A percentile compares a stretch with the other conserved stretches of the same genome.
phyloP scores from a whole-genome alignment of 2,329 filamentous ascomycete genomes.

The Ophiostoma novo-ulmi region DNA sequence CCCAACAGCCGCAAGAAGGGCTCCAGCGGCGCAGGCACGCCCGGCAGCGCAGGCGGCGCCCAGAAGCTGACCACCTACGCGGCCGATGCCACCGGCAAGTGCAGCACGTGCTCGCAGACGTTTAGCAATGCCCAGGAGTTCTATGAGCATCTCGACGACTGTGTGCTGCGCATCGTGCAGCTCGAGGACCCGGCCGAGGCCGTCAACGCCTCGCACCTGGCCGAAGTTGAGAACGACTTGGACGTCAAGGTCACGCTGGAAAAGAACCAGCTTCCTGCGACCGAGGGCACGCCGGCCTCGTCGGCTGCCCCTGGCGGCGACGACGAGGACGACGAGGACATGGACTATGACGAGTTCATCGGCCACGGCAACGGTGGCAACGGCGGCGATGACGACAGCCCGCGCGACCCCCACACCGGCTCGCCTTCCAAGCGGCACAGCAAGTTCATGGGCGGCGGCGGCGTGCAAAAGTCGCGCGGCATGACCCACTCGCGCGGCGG shows the following conservation, averaged over 20 bases:
- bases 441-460: constrained; percentile 53
- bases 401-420: constrained; percentile 21
- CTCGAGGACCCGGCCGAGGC: constrained; percentile 65
- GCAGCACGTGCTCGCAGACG: constrained; percentile 85
- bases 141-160: constrained; percentile 90
- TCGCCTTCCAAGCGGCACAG: constrained; percentile 48
- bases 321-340: constrained; percentile 43
- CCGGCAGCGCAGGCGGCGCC: constrained; percentile 36
- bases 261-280: constrained; percentile 52
- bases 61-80: constrained; percentile 68
- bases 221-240: constrained; percentile 60
- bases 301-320: constrained; percentile 34
- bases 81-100: constrained; percentile 82
- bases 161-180: constrained; percentile 65
- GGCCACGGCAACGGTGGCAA: neutral
- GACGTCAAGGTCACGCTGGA: constrained; percentile 58
- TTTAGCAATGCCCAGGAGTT: constrained; percentile 95
- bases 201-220: constrained; percentile 62
- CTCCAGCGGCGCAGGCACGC: constrained; percentile 21
- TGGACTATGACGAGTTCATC: constrained; percentile 48
- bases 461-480: constrained; percentile 62
- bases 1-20: constrained; percentile 82
- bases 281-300: constrained; percentile 30
- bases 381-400: constrained; percentile 51
- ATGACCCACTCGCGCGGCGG: constrained; percentile 74